Conservation (phyloP, 129 eudicot genomes). For the Tagetes patula region DNA sequence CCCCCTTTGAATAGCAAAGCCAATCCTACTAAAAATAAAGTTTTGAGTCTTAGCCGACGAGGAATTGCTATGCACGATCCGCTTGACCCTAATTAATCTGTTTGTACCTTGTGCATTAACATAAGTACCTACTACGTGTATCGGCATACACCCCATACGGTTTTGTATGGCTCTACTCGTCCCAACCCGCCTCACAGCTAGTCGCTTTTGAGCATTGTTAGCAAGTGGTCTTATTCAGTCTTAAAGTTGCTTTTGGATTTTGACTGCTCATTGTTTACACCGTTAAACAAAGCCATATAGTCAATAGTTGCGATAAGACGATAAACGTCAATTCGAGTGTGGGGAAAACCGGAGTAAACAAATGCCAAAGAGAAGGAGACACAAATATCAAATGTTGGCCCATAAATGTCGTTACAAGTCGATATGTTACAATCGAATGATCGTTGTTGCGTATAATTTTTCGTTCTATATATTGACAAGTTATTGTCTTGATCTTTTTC, state of each 20-base stretch:
- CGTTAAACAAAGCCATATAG: conserved; percentile 11
- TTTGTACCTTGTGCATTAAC: conserved; percentile 15
- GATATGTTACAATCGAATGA: conserved; percentile 17
- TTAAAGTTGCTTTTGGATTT: conserved; percentile 17
- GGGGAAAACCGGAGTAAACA: conserved; percentile 26
- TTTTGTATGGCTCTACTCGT: neutral
- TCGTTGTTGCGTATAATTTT: conserved; percentile 14
- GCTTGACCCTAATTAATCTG: too few relatives aligned
- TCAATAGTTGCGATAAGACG: conserved; percentile 30
- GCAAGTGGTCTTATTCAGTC: conserved; percentile 22
- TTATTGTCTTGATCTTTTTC: neutral
- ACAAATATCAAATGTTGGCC: conserved; percentile 29
- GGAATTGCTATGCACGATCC: too few relatives aligned
- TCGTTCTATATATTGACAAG: neutral
- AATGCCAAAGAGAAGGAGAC: conserved; percentile 26
- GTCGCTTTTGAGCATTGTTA: conserved; percentile 18
- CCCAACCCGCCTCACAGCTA: conserved; percentile 1
- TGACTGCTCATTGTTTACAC: conserved; percentile 13
- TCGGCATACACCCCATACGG: neutral
- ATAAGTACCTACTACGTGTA: neutral
- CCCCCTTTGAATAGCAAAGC: too few relatives aligned
- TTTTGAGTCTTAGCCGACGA: too few relatives aligned
- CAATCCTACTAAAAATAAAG: too few relatives aligned
- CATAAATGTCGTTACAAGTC: conserved; percentile 27
- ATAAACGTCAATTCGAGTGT: conserved; percentile 31